These are phyloP conservation scores for Vararia minispora DNA, from an alignment of 768 basidiomycete genomes.

Conservation along the genomic window DNA sequence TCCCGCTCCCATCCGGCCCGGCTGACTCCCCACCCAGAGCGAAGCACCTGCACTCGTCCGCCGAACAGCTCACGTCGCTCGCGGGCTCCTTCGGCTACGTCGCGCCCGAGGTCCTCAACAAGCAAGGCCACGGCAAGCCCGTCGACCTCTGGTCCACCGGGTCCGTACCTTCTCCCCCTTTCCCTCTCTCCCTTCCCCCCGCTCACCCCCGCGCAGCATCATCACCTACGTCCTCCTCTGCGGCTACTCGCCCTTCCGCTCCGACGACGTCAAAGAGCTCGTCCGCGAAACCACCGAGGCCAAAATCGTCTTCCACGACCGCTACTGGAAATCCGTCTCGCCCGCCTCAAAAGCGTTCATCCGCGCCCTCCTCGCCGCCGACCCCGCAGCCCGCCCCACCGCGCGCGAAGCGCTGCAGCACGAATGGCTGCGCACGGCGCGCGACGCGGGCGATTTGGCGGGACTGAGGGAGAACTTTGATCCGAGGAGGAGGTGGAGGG, in stretches of 20 bases:
- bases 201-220: conserved; percentile 37
- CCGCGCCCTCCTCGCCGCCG: conserved; percentile 51
- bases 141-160: conserved; percentile 94
- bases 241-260: conserved; percentile 91
- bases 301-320: conserved; percentile 83
- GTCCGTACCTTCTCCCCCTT: conserved; percentile 28
- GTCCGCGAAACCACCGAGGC: conserved; percentile 78
- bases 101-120: conserved; percentile 79
- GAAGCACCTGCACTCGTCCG: conserved; percentile 65
- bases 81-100: conserved; percentile 86
- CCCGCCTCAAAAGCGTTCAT: conserved; percentile 77
- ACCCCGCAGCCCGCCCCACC: conserved; percentile 62
- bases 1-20: not conserved
- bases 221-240: conserved; percentile 94
- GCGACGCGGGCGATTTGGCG: conserved; percentile 59
- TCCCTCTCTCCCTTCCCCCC: conserved; percentile 1
- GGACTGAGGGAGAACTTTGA: conserved; percentile 81
- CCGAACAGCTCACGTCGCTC: conserved; percentile 58
- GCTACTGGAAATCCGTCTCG: conserved; percentile 90
- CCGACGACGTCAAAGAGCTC: conserved; percentile 65
- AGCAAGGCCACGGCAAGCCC: conserved; percentile 79
- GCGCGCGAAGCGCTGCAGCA: conserved; percentile 60
- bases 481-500: conserved; percentile 60
- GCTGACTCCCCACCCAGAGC: conserved; percentile 35
- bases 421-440: conserved; percentile 67